Evolutionary conservation across 208 protist species (phyloP).

Genomic region (Trypanosoma avium): DNA sequence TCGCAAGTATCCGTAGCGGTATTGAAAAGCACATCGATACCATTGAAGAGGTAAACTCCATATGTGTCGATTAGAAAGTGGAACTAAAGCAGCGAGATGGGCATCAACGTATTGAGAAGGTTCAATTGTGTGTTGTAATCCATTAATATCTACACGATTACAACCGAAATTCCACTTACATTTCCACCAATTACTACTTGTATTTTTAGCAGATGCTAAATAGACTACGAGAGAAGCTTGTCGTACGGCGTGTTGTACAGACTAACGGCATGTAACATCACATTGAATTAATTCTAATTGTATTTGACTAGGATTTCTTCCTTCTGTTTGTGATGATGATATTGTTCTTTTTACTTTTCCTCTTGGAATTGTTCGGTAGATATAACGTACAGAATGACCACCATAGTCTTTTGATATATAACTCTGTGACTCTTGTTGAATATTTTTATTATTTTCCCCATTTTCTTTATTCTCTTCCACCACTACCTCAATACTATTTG

Average conservation of each 20-base stretch:
- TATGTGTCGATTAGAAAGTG: slow-evolving; percentile 54
- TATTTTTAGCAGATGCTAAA: slow-evolving; percentile 34
- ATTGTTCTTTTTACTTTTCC: too few relatives aligned
- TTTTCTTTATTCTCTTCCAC: not conserved
- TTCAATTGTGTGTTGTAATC: slow-evolving; percentile 51
- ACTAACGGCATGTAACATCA: slow-evolving; percentile 29
- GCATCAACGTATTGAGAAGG: slow-evolving; percentile 61
- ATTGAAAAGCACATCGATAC: slow-evolving; percentile 43
- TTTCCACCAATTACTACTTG: slow-evolving; percentile 1
- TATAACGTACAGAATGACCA: not conserved
- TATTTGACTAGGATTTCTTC: too few relatives aligned
- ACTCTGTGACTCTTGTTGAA: too few relatives aligned
- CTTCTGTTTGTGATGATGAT: too few relatives aligned
- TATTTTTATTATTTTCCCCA: too few relatives aligned
- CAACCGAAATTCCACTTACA: not conserved
- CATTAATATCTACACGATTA: slow-evolving; percentile 19
- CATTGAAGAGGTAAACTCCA: slow-evolving; percentile 61
- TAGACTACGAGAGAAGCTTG: slow-evolving; percentile 56
- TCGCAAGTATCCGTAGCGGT: slow-evolving; percentile 49
- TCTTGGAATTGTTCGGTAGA: not conserved
- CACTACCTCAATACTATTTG: slow-evolving; percentile 20
- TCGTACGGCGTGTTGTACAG: slow-evolving; percentile 56
- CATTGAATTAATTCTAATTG: slow-evolving; percentile 57
- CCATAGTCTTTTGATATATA: too few relatives aligned
- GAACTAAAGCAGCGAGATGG: slow-evolving; percentile 62